These are phyloP conservation scores for Urtica urens DNA, from an alignment of 306 rosid genomes.

Conservation along the genomic window DNA sequence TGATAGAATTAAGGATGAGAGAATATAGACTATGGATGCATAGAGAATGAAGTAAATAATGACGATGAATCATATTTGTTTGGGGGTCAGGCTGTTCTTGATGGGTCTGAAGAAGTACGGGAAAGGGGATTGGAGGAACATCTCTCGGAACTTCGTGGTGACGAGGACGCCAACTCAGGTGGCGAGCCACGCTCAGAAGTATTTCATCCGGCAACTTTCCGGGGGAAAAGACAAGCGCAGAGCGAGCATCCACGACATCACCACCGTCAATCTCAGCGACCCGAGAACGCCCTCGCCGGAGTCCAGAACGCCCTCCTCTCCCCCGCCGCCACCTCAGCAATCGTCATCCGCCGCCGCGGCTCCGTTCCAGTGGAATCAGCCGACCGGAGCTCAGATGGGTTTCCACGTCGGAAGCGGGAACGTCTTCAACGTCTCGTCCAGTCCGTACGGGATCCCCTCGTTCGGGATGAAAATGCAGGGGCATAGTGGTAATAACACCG, in stretches of 20 bases:
- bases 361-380: conserved; percentile 59
- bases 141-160: conserved; percentile 60
- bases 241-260: conserved; percentile 95
- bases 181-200: conserved; percentile 96
- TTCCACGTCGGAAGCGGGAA: conserved; percentile 33
- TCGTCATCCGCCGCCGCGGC: conserved; percentile 18
- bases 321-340: conserved; percentile 26
- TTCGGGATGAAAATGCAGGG: conserved; percentile 44
- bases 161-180: conserved; percentile 87
- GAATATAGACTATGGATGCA: too few relatives aligned
- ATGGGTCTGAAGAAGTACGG: conserved; percentile 79
- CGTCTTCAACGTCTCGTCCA: conserved; percentile 31
- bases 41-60: too few relatives aligned
- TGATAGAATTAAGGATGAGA: too few relatives aligned
- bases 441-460: conserved; percentile 40
- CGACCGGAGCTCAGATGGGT: conserved; percentile 31
- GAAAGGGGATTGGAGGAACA: conserved; percentile 96
- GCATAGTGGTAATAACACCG: conserved; percentile 33
- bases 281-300: conserved; percentile 41
- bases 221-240: conserved; percentile 89
- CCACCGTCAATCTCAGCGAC: conserved; percentile 65
- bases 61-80: too few relatives aligned
- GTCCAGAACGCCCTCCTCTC: conserved; percentile 35
- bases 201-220: conserved; percentile 72
- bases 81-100: conserved; percentile 47